These are phyloP conservation scores for Phytophthora pisi DNA, from an alignment of 352 stramenopile genomes.

Conservation along the genomic window DNA sequence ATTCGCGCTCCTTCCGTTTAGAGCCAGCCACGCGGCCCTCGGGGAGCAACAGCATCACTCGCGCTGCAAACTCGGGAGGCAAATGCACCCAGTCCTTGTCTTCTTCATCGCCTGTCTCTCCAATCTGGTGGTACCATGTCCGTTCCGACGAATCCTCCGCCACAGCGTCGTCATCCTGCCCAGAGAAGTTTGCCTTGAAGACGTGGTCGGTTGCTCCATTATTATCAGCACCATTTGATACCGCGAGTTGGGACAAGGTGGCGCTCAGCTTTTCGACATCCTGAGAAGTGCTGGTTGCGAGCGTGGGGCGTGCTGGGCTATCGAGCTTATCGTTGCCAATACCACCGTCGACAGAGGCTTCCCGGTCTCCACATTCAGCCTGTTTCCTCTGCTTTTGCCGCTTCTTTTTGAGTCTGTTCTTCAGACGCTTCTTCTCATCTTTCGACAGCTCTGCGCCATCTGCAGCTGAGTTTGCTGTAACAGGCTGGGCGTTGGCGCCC, in stretches of 20 bases:
- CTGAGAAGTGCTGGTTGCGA: slow-evolving; percentile 10
- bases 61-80: slow-evolving; percentile 69
- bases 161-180: slow-evolving; percentile 3
- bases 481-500: background rate
- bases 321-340: slow-evolving; percentile 25
- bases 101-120: slow-evolving; percentile 34
- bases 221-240: slow-evolving; percentile 12
- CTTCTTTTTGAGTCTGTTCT: slow-evolving; percentile 95
- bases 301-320: slow-evolving; percentile 27
- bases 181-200: slow-evolving; percentile 38
- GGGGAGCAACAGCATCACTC: slow-evolving; percentile 73
- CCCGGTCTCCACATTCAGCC: slow-evolving; percentile 9
- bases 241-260: slow-evolving; percentile 23
- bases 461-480: slow-evolving; percentile 7
- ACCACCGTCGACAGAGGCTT: slow-evolving; percentile 12
- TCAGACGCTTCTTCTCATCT: slow-evolving; percentile 94
- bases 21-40: slow-evolving; percentile 55
- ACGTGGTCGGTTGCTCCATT: slow-evolving; percentile 15
- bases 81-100: slow-evolving; percentile 75
- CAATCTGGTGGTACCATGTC: slow-evolving; percentile 34
- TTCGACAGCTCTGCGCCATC: slow-evolving; percentile 47
- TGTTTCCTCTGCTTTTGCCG: slow-evolving; percentile 90
- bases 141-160: slow-evolving; percentile 6
- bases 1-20: slow-evolving; percentile 70
- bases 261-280: slow-evolving; percentile 26